Base-by-base conservation (phyloP, 2,329 filamentous ascomycete species). In the Cyphellophora europaea region DNA sequence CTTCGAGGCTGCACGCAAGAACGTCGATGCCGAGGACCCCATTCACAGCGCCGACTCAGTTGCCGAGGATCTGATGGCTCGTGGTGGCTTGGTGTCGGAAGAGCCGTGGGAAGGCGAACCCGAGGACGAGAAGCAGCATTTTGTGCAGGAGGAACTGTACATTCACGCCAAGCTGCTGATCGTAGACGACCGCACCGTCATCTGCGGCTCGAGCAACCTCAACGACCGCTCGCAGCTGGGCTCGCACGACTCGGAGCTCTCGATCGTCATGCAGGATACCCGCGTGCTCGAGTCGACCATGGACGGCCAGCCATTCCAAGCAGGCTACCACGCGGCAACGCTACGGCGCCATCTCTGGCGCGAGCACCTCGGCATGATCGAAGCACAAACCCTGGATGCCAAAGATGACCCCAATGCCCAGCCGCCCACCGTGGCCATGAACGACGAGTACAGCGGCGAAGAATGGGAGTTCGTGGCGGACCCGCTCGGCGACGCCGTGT, bases 131-230 rank as follows among this genome's bases (percentile, higher is more conserved):
- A 81, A 87, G 38, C 72, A 81, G 35, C 85, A 93, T 54, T 48
- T 47, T 12, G 80, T 96, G 40, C 89, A 94, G 54, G 91, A 98
- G 56, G 89, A 98, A 58, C 72, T 96, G 2, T 98, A 98, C 56
- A 80, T 96, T 31, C 91, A 98, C 57, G 82, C 78, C 17, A 98
- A 96, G 63, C 70, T 95, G 21, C 57, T 62, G 39, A 91, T 93
- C 40, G 84, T 80, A 29, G 86, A 93, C 52, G 87, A 93, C 55
- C 71, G 74, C 5, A 69, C 82, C 32, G 82, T 86, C 38, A 88
- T 93, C 45, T 88, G 82, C 54, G 86, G 87, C 43, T 85, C 72
- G 36, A 75, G 76, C 15, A 81, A 82, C 48, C 63, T 82, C 49
- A 81, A 82, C 49, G 77, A 79, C 48, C 67, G 75, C 36, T 88